Evolutionary conservation across 1,284 basidiomycete species (phyloP).

Genomic region (Ustilago nuda): DNA sequence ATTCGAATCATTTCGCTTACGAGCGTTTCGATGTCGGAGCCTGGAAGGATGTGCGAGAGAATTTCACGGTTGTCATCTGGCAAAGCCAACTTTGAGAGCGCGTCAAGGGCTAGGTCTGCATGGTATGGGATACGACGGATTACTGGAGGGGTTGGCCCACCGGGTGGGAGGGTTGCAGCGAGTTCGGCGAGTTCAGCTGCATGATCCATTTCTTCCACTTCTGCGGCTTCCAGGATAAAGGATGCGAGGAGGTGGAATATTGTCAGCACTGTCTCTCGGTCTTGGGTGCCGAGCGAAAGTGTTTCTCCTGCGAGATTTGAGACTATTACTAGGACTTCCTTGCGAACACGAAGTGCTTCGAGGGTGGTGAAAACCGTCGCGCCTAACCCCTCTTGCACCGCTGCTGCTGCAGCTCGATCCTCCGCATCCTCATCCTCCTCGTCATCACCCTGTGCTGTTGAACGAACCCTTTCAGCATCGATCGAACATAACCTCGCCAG

Average conservation of each 20-base stretch:
- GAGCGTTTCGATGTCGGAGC: constrained; percentile 75
- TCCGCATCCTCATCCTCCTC: constrained; percentile 12
- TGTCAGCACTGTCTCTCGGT: constrained; percentile 72
- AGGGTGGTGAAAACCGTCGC: constrained; percentile 60
- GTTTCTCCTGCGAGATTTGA: constrained; percentile 75
- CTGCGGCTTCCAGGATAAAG: constrained; percentile 79
- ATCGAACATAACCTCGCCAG: constrained; percentile 68
- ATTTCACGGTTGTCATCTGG: constrained; percentile 83
- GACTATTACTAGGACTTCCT: constrained; percentile 81
- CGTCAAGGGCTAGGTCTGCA: constrained; percentile 83
- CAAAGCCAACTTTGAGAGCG: constrained; percentile 81
- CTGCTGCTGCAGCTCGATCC: not conserved
- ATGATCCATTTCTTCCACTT: constrained; percentile 76
- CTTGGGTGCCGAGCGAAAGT: constrained; percentile 71
- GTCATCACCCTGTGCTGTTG: constrained; percentile 3
- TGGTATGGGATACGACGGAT: constrained; percentile 72
- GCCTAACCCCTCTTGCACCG: not conserved
- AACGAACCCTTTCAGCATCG: constrained; percentile 67
- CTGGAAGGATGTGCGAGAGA: constrained; percentile 76
- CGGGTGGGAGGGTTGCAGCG: constrained; percentile 28
- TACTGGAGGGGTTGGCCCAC: constrained; percentile 24
- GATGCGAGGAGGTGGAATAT: constrained; percentile 80
- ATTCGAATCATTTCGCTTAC: constrained; percentile 81
- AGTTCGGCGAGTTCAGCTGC: constrained; percentile 65
- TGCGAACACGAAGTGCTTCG: constrained; percentile 77